Percentiles rank a stretch among this genome's conserved stretches.
Conservation (phyloP, 208 protist species). For the Trypanosoma caninum region DNA sequence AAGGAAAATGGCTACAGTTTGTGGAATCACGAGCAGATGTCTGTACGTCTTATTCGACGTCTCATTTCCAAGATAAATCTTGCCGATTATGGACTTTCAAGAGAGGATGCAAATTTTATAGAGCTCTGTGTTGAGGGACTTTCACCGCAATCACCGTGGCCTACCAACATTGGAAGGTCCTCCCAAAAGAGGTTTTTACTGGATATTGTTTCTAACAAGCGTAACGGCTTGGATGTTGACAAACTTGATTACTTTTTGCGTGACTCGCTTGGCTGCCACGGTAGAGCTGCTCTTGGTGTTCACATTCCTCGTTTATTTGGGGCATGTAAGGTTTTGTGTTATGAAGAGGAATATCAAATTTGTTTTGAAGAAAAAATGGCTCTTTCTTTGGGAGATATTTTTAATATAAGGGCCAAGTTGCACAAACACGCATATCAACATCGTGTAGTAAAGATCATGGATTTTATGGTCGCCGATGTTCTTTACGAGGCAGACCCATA, state of each 20-base stretch:
- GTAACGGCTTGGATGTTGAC: constrained; percentile 90
- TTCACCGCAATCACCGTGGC: constrained; percentile 28
- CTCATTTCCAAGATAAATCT: constrained; percentile 24
- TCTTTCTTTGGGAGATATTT: constrained; percentile 81
- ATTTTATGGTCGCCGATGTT: constrained; percentile 78
- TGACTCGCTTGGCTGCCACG: constrained; percentile 49
- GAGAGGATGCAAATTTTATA: constrained; percentile 31
- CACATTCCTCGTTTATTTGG: constrained; percentile 41
- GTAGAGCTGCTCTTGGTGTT: constrained; percentile 33
- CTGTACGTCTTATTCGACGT: constrained; percentile 22
- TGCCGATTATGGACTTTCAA: constrained; percentile 16
- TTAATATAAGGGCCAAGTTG: constrained; percentile 74
- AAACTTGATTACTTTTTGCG: constrained; percentile 92
- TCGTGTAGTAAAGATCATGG: constrained; percentile 49
- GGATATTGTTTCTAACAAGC: constrained; percentile 46
- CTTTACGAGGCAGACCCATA: constrained; percentile 47
- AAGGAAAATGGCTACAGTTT: not conserved
- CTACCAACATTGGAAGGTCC: constrained; percentile 27
- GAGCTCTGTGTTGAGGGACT: constrained; percentile 25
- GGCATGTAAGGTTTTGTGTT: constrained; percentile 39
- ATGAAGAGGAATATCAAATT: constrained; percentile 57
- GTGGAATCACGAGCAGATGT: constrained; percentile 47
- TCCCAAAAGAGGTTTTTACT: constrained; percentile 42
- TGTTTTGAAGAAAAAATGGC: constrained; percentile 81
- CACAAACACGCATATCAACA: constrained; percentile 89